These are phyloP conservation scores for Globisporangium radiosum DNA, from an alignment of 352 stramenopile species.

Conservation along the genomic window DNA sequence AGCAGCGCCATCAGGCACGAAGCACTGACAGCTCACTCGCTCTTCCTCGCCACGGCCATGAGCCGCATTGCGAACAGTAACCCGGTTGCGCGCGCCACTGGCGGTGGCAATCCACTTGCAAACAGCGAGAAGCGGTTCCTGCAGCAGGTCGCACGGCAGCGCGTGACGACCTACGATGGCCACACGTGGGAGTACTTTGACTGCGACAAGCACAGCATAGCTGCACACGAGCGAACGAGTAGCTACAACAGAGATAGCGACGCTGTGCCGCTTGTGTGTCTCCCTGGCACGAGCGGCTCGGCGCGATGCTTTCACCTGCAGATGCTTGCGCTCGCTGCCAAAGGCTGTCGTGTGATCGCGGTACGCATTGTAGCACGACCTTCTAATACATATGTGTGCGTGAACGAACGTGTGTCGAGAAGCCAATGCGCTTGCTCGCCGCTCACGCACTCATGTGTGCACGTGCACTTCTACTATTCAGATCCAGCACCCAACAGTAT, in stretches of 20 bases:
- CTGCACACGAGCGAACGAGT: background rate
- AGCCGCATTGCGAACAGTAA: slow-evolving; percentile 15
- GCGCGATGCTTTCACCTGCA: slow-evolving; percentile 57
- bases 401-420: no score
- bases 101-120: slow-evolving; percentile 8
- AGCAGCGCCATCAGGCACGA: no score
- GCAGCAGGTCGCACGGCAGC: slow-evolving; percentile 51
- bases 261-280: slow-evolving; percentile 44
- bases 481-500: slow-evolving; percentile 69
- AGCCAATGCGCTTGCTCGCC: no score
- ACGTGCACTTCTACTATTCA: slow-evolving; percentile 1
- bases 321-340: slow-evolving; percentile 34
- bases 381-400: no score
- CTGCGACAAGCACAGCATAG: slow-evolving; percentile 31
- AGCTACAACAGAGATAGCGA: slow-evolving; percentile 4
- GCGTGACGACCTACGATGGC: slow-evolving; percentile 69
- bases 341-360: slow-evolving; percentile 59
- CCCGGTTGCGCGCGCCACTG: slow-evolving; percentile 5
- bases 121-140: slow-evolving; percentile 49
- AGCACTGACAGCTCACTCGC: background rate
- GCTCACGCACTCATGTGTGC: background rate
- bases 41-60: slow-evolving; percentile 1
- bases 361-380: slow-evolving; percentile 15
- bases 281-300: slow-evolving; percentile 49
- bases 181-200: slow-evolving; percentile 79